Conservation (phyloP, 495 filamentous ascomycete species). For the Penicillium desertorum region DNA sequence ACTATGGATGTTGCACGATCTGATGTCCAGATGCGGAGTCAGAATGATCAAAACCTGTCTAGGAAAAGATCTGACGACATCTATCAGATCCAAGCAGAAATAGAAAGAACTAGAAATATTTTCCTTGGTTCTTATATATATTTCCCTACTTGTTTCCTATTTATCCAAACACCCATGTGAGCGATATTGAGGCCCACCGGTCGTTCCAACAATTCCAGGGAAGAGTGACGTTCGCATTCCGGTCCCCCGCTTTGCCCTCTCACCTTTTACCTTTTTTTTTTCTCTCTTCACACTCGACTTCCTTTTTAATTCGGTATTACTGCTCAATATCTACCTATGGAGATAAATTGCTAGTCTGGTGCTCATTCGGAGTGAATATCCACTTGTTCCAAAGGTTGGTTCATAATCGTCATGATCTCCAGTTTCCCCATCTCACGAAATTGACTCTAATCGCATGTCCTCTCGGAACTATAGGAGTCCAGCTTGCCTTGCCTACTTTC, state of each 20-base stretch:
- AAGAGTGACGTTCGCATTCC: slow-evolving; percentile 6
- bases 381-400: slow-evolving; percentile 3
- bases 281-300: background rate
- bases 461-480: background rate
- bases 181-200: slow-evolving; percentile 7
- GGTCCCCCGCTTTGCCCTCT: background rate
- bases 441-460: slow-evolving; percentile 13
- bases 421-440: slow-evolving; percentile 13
- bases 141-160: background rate
- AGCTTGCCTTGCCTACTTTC: background rate
- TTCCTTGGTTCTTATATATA: background rate
- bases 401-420: slow-evolving; percentile 7
- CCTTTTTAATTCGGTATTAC: background rate
- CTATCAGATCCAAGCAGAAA: background rate
- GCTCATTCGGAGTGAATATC: slow-evolving; percentile 5
- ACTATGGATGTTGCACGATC: background rate
- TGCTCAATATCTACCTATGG: background rate
- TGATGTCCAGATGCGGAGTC: background rate
- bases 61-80: background rate
- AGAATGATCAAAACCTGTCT: background rate
- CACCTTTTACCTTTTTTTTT: background rate
- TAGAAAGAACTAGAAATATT: too few species aligned
- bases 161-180: background rate
- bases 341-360: slow-evolving; percentile 6
- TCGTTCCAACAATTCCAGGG: background rate